Evolutionary conservation across 345 rosid genomes (phyloP), one percentile per base, ranked within the genome.

Genomic region (Clausena lansium): DNA sequence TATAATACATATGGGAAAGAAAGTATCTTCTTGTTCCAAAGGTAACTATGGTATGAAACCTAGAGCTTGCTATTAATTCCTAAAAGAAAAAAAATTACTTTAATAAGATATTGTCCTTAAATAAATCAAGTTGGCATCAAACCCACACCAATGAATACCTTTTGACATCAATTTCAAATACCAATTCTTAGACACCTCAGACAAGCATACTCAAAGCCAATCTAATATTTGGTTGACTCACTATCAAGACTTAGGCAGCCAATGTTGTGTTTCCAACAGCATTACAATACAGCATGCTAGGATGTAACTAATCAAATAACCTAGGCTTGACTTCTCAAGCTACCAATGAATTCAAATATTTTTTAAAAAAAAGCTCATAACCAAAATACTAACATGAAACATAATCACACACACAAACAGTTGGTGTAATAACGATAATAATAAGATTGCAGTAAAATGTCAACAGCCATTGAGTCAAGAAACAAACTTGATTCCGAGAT

Each of bases 401-500:
- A 35, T 20, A 63, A 63, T 36, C 1, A 19, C 38, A 17, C 24
- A 7, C 9, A 0, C 9, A 41, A 4, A 41, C 4, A 41, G 50
- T 2, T 20, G 45, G 35, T 33, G 35, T 32, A 65, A 32, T 32
- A 64, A 33, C 2, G 24, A 67, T 6, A 69, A 69, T 4, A 17
- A 27, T 32, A 36, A 13, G 24, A 36, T 28, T 9, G 45, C 17
- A 30, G 36, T 32, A 15, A n/a, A 36, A 58, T n/a, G 14, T 10
- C 22, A 71, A 58, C 27, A 11, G 6, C 9, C 25, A 24, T 13
- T n/a, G 22, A 50, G 27, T 38, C 13, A 33, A 22, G 62, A 19
- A 11, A 82, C 93, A 82, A 68, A 94, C 98, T 92, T 94, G 91
- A 96, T 96, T 14, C 98, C 98, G 19, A 92, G 97, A 90, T 96